Conservation (phyloP, 495 filamentous ascomycete species). For the Niebla homalea region DNA sequence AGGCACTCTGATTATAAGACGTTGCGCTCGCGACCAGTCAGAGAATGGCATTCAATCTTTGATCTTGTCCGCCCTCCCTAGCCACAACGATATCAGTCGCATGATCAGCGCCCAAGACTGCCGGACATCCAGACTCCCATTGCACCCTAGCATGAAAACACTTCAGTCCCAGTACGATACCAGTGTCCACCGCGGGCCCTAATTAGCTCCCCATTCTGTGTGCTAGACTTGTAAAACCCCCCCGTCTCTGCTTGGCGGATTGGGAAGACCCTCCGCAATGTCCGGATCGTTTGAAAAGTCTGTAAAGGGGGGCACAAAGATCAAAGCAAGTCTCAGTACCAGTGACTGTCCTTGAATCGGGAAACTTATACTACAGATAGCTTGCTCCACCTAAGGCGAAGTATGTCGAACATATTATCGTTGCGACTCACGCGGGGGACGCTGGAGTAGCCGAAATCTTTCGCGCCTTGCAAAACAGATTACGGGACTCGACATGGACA, state of each 20-base stretch:
- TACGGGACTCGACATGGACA: constrained; percentile 96
- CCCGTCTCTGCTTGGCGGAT: too few species aligned
- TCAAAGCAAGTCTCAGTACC: constrained; percentile 51
- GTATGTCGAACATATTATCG: constrained; percentile 96
- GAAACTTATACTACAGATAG: constrained; percentile 30
- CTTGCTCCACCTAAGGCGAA: constrained; percentile 96
- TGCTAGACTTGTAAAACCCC: not conserved
- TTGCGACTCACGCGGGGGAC: constrained; percentile 90
- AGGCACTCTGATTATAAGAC: too few species aligned
- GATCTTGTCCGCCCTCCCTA: too few species aligned
- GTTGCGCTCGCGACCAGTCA: too few species aligned
- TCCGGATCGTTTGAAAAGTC: constrained; percentile 80
- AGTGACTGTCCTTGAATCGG: not conserved
- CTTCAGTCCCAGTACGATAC: not conserved
- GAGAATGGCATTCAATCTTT: too few species aligned
- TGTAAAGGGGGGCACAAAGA: constrained; percentile 85
- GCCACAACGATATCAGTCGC: too few species aligned
- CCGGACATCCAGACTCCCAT: too few species aligned
- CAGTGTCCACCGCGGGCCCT: not conserved
- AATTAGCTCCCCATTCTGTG: not conserved
- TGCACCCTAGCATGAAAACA: not conserved
- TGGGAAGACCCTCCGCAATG: constrained; percentile 30
- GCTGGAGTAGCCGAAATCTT: constrained; percentile 95
- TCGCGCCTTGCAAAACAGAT: constrained; percentile 69
- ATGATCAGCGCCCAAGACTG: too few species aligned